Evolutionary conservation across 2,329 filamentous ascomycete species (phyloP).

Genomic region (Aspergillus tanneri): DNA sequence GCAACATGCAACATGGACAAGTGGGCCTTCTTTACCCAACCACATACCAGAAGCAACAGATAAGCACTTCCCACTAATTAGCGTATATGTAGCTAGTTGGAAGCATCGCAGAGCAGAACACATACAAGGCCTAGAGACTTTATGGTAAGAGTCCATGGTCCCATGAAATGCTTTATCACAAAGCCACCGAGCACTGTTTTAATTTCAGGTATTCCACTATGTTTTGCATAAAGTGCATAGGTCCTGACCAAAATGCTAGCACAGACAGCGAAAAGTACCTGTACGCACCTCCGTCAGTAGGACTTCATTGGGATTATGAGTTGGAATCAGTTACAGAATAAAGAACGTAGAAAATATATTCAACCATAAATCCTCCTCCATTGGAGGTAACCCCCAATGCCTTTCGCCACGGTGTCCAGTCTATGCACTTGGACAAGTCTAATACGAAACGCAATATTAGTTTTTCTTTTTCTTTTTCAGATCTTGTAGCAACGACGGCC

Average conservation of each 20-base stretch:
- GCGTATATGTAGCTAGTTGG: conserved; percentile 17
- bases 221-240: conserved; percentile 84
- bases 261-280: conserved; percentile 74
- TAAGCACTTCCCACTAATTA: conserved; percentile 62
- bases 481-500: conserved; percentile 7
- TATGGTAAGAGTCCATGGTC: conserved; percentile 81
- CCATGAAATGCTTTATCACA: conserved; percentile 83
- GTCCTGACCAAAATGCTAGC: conserved; percentile 78
- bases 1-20: conserved; percentile 96
- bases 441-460: conserved; percentile 16
- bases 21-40: conserved; percentile 91
- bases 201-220: conserved; percentile 96
- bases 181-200: conserved; percentile 95
- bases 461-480: background rate
- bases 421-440: conserved; percentile 74
- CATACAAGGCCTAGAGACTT: conserved; percentile 84
- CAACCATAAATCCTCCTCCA: conserved; percentile 74
- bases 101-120: conserved; percentile 1
- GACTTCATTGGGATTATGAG: background rate
- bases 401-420: conserved; percentile 83
- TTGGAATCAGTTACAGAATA: conserved; percentile 64
- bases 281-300: conserved; percentile 25
- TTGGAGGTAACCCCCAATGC: conserved; percentile 66
- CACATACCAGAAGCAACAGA: conserved; percentile 93
- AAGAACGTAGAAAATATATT: conserved; percentile 83